Evolutionary conservation across 805 yeast species (phyloP), one percentile per base, ranked within the genome.

Genomic region (Metschnikowia orientalis): DNA sequence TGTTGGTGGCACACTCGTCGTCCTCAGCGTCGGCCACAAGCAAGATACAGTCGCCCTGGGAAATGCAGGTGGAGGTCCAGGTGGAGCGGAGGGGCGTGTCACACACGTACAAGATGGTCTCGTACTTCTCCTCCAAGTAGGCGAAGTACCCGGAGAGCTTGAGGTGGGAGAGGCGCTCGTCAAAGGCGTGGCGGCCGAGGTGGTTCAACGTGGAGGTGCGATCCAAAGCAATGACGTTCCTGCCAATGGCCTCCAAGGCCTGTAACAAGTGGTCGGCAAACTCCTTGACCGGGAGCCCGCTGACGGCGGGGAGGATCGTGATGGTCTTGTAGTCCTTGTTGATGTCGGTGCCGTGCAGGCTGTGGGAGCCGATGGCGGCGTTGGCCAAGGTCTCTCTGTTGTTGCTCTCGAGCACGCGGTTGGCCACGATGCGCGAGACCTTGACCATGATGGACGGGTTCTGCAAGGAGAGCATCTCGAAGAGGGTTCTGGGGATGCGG

Each of bases 41-140:
- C 19, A 92, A 63, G n/a, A 90, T 77, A 62, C 97, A 89, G 57
- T 90, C 97, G 11, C 95, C 97, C 56, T 90, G 97, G 6, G 89
- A 78, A 24, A 90, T 82, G 56, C 97, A 92, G 0, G 96, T 86
- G 6, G 77, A 71, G 0, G 96, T 86, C 98, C 98, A 90, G 12
- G 79, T 71, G 0, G 96, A 83, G 44, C 77, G 78, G 2, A 82
- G 77, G 1, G 83, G 71, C 0, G 96, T 79, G 49, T 92, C 97
- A 16, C 92, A 89, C 8, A 90, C 78, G 51, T 90, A 92, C 2
- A 90, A 76, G 4, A 92, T 82, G n/a, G 87, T 81, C 45, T 90
- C 86, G 54, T 80, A 85, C 41, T 76, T 73, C 48, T 89, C 97
- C 63, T 90, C 98, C 30, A 92, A 67, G 45, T 87, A 95, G 0